Evolutionary conservation across 129 eudicot species (phyloP), one percentile per base, ranked within the genome.

Genomic region (Dittrichia graveolens): DNA sequence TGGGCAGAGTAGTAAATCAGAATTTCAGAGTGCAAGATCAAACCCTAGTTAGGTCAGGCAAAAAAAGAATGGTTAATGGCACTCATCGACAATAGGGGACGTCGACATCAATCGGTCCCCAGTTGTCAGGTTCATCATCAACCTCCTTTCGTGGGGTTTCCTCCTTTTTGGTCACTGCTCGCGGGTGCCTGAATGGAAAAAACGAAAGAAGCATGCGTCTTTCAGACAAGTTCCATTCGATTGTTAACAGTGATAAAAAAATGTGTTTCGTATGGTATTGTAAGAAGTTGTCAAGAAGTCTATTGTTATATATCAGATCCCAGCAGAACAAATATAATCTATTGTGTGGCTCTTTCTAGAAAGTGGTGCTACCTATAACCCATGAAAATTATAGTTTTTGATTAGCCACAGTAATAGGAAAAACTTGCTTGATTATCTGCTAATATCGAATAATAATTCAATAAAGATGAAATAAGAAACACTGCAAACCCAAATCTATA

Each of bases 91-190:
- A 78, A 71, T 83, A 86, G 49, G 91, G 86, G 72, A 83, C 45
- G 53, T 75, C 84, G 13, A 68, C 82, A 47, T 86, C 84, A 50
- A 75, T 52, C 13, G 62, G 60, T n/a, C 81, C 90, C 91, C 91
- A 86, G 77, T 86, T 86, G 74, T 86, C 91, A 59, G 52, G 76
- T 24, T 83, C 78, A 54, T 86, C 86, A 38, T 31, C 66, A 16
- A 4, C 73, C 84, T 80, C 71, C 75, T 78, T 81, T 40, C 52
- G 15, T 50, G 79, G 61, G 46, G 2, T 35, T 14, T 80, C 86
- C 43, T 56, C 75, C 57, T 80, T 68, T 46, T 59, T 37, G 46
- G 77, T 79, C 58, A 53, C 61, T 62, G 81, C 74, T 18, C 31
- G 67, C 6, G 72, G 70, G 8, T 83, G 85, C 64, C 85, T 83